Evolutionary conservation across 306 rosid species (phyloP), one percentile per base, ranked within the genome.

Genomic region (Lablab purpureus): DNA sequence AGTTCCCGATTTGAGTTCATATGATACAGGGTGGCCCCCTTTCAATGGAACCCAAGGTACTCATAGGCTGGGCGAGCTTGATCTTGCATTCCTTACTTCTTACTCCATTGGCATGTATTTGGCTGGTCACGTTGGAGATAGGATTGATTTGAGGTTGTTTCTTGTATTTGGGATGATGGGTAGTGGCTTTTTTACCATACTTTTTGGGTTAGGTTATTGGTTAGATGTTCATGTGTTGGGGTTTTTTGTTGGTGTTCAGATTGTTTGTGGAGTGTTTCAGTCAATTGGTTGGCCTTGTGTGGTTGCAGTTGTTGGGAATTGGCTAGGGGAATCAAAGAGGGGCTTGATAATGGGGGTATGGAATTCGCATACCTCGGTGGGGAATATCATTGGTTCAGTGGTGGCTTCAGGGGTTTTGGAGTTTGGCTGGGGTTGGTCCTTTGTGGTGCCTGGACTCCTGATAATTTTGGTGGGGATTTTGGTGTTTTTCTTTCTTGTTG

Each of bases 211-310:
- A 60, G 98, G 99, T 1, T 96, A 91, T 74, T 96, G 98, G 97
- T 84, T 93, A 1, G 78, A 86, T 82, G 78, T 93, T 82, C 99
- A 96, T 84, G 77, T 68, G 15, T 79, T 96, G 81, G 90, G 93
- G 59, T 96, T 80, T 82, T 95, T 87, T 73, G 15, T 93, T 55
- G 82, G 52, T 66, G 96, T 93, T 79, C 99, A 96, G 86, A 74
- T 91, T 75, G 67, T 90, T 45, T 90, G 98, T 81, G 98, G 99
- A 30, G 77, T 96, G 51, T 87, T 96, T 90, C 97, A 96, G 85
- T 93, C 99, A 10, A 91, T 96, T 81, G 98, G 98, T 73, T 96
- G 99, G 98, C 99, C 98, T 73, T 96, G 96, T 87, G 99, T 91
- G 82, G 97, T 94, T 71, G 92, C 97, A 23, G 71, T 94, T 66